Evolutionary conservation across 2,329 filamentous ascomycete species (phyloP).

Genomic region (Stemphylium lycopersici): DNA sequence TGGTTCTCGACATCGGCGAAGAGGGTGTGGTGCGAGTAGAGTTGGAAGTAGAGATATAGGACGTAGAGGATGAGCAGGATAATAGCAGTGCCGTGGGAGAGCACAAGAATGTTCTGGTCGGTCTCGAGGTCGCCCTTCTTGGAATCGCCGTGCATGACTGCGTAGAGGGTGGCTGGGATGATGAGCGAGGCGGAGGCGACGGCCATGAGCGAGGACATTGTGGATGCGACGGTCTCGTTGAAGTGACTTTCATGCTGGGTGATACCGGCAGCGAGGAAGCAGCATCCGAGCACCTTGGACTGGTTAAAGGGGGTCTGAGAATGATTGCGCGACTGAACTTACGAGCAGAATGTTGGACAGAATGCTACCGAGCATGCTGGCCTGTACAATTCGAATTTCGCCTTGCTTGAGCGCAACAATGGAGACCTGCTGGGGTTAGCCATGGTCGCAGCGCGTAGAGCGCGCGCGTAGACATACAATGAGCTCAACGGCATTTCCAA

Average conservation of each 20-base stretch:
- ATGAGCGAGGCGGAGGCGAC: conserved; percentile 61
- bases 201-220: conserved; percentile 69
- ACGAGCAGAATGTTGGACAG: conserved; percentile 89
- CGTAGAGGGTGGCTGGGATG: conserved; percentile 61
- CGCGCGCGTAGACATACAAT: conserved; percentile 59
- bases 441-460: conserved; percentile 1
- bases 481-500: conserved; percentile 80
- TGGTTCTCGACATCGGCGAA: conserved; percentile 52
- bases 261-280: conserved; percentile 59
- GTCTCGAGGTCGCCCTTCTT: conserved; percentile 45
- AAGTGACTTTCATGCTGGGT: conserved; percentile 60
- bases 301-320: conserved; percentile 53
- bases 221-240: conserved; percentile 77
- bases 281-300: conserved; percentile 59
- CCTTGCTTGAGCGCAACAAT: conserved; percentile 85
- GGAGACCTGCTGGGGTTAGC: conserved; percentile 67
- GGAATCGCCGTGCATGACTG: conserved; percentile 51
- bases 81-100: conserved; percentile 61
- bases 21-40: conserved; percentile 56
- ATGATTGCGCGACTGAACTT: conserved; percentile 31
- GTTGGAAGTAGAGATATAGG: conserved; percentile 62
- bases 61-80: conserved; percentile 61
- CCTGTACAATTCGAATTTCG: conserved; percentile 95
- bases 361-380: conserved; percentile 95
- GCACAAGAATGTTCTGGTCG: conserved; percentile 55